These are phyloP conservation scores for Dictyostelium purpureum DNA, from an alignment of 78 protist species.

Conservation along the genomic window DNA sequence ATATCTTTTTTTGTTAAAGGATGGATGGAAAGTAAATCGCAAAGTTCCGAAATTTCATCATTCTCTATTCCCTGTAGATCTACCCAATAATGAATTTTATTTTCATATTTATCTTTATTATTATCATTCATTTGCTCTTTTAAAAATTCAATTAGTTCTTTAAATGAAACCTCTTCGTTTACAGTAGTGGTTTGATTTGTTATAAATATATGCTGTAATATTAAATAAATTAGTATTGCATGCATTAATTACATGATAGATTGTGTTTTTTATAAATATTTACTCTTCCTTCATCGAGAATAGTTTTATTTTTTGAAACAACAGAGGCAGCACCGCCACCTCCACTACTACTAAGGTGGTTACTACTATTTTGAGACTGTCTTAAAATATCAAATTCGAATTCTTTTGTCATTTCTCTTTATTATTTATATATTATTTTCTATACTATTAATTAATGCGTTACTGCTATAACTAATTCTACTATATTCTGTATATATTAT, in stretches of 20 bases:
- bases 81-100: constrained; percentile 42
- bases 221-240: neutral
- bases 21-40: constrained; percentile 26
- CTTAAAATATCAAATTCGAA: constrained; percentile 3
- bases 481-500: no score
- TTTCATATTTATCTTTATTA: neutral
- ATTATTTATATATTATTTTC: neutral
- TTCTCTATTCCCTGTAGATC: constrained; percentile 30
- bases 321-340: neutral
- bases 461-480: no score
- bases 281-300: constrained; percentile 8
- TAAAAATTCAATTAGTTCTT: constrained; percentile 13
- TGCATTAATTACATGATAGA: neutral
- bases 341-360: no score
- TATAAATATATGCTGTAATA: constrained; percentile 7
- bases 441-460: no score
- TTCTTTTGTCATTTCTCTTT: neutral
- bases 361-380: no score
- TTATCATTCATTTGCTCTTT: constrained; percentile 13
- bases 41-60: constrained; percentile 16
- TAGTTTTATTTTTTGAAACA: neutral
- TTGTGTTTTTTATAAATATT: neutral
- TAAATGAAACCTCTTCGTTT: constrained; percentile 8
- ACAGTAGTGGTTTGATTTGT: neutral
- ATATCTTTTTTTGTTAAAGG: constrained; percentile 62